Percentiles rank a stretch among this genome's conserved stretches.
Evolutionary conservation across 257 asterid species (phyloP).

Genomic region (Rehmannia glutinosa): DNA sequence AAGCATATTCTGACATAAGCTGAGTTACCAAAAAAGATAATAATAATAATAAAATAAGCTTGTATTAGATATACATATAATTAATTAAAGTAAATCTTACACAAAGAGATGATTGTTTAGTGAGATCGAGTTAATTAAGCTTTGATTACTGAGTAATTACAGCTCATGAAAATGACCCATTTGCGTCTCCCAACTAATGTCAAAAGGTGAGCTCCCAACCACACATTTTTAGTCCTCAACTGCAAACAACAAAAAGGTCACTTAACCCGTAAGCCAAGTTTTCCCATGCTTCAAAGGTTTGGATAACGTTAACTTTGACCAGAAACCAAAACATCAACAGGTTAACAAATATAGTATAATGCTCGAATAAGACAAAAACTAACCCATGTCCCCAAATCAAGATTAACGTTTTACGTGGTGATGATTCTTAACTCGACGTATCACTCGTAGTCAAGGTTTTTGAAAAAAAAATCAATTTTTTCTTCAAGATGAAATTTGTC

Average conservation of each 20-base stretch:
- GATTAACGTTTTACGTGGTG: too few species aligned
- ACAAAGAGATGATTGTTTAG: not conserved
- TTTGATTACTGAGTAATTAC: not conserved
- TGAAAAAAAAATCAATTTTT: too few species aligned
- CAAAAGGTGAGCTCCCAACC: slow-evolving; percentile 5
- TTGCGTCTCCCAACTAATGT: not conserved
- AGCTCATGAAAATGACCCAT: not conserved
- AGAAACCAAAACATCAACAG: not conserved
- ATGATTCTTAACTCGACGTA: too few species aligned
- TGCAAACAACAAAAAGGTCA: slow-evolving; percentile 3
- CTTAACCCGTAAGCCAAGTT: slow-evolving; percentile 35
- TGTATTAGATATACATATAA: too few species aligned
- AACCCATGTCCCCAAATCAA: too few species aligned
- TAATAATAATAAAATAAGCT: too few species aligned
- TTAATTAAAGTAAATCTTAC: not conserved
- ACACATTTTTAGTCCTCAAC: too few species aligned
- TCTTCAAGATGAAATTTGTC: too few species aligned
- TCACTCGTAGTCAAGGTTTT: too few species aligned
- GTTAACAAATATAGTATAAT: not conserved
- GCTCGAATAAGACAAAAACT: slow-evolving; percentile 8
- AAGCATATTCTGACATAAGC: too few species aligned
- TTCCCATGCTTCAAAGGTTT: slow-evolving; percentile 22
- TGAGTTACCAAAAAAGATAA: too few species aligned
- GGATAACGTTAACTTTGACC: slow-evolving; percentile 21
- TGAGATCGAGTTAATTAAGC: not conserved